Evolutionary conservation across 495 filamentous ascomycete species (phyloP), one percentile per base, ranked within the genome.

Genomic region (Trichoderma orchidacearum): DNA sequence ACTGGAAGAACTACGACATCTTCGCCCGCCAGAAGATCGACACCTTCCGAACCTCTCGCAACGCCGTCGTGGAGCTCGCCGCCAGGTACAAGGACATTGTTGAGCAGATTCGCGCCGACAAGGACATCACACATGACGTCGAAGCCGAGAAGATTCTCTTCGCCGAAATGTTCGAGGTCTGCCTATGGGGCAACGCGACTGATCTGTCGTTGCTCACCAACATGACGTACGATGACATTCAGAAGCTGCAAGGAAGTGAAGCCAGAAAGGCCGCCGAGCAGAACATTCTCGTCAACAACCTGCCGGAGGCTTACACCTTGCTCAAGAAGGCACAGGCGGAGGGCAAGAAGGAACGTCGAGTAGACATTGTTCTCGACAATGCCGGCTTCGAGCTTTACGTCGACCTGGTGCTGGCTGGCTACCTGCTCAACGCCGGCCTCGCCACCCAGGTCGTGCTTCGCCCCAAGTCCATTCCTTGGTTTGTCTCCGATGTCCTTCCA

Each of bases 161-260:
- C 68, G 79, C 73, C 3, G 93, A 96, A 68, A 95, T 97, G 85
- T 91, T 84, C 70, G 90, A 96, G 73, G 93, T 96, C 60, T 96
- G 93, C 64, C 79, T 97, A 18, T 97, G 93, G 93, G 94, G 93
- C 8, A 96, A 98, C 69, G 93, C 94, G 4, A 97, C 92, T 0
- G 94, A 97, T 61, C 77, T 97, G 17, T 95, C 89, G 0, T 85
- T 97, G 36, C 74, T 97, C 34, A 96, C 90, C 0, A 87, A 81
- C 58, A 80, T 97, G 54, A 87, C 88, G 1, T 96, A 96, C 68
- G 90, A 94, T 59, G 93, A 96, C 63, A 92, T 97, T 60, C 93
- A 97, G 70, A 92, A 93, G 64, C 78, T 98, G 13, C 93, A 98
- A 68, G 92, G 90, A 0, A 84, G 87, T 0, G 76, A 90, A 59